phyloP scores from a whole-genome alignment of 2,329 filamentous ascomycete species.

The Talaromyces funiculosus region DNA sequence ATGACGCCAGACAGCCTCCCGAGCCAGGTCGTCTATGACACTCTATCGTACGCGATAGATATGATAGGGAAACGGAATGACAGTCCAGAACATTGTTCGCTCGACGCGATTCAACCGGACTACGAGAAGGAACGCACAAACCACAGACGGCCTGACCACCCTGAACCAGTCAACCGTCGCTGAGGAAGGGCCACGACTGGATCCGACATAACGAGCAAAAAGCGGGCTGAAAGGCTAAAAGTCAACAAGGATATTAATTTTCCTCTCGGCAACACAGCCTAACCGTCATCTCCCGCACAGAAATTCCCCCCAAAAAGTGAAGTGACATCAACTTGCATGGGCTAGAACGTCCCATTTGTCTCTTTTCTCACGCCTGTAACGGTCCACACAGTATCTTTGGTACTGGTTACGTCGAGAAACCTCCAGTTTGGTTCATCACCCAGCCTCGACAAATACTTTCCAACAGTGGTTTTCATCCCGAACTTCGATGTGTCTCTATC shows the following conservation, averaged over 20 bases:
- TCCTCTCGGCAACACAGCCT: constrained; percentile 4
- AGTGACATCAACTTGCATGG: constrained; percentile 14
- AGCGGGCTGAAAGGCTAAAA: constrained; percentile 2
- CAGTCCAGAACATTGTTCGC: neutral
- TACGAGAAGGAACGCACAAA: neutral
- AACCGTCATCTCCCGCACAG: constrained; percentile 1
- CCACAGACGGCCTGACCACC: neutral
- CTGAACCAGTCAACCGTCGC: neutral
- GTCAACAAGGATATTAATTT: neutral
- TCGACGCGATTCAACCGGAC: neutral
- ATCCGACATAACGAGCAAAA: constrained; percentile 3
- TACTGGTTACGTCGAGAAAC: neutral
- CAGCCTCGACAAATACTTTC: neutral
- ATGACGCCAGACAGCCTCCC: neutral
- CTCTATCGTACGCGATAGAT: neutral
- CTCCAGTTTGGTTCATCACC: neutral
- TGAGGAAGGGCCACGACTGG: neutral
- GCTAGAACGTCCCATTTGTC: constrained; percentile 11
- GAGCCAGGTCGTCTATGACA: neutral
- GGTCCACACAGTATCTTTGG: constrained; percentile 4
- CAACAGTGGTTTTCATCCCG: neutral
- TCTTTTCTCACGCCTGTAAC: neutral
- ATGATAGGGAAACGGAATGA: neutral
- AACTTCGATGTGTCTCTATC: neutral
- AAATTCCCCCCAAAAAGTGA: neutral